These are phyloP conservation scores for Agrocybe praecox DNA, from an alignment of 768 basidiomycete genomes.

Conservation along the genomic window DNA sequence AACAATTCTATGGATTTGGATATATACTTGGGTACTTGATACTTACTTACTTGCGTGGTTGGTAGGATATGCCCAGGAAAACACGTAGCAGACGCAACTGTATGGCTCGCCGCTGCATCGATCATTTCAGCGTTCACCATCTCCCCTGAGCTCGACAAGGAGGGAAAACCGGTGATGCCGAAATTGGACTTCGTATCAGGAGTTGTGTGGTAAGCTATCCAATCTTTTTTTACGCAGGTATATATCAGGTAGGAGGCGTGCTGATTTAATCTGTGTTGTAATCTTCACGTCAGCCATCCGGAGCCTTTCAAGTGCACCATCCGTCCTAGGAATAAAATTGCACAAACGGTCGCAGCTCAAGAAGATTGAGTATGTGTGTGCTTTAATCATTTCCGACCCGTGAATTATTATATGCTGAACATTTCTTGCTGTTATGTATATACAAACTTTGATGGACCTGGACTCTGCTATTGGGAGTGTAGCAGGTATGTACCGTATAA, in stretches of 20 bases:
- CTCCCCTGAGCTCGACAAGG: conserved; percentile 11
- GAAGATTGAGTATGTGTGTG: no score
- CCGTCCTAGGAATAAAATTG: conserved; percentile 20
- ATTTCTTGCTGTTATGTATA: no score
- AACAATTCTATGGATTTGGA: background rate
- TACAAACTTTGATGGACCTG: no score
- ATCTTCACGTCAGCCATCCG: conserved; percentile 21
- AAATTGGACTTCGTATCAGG: conserved; percentile 33
- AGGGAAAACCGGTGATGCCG: conserved; percentile 30
- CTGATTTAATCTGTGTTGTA: background rate
- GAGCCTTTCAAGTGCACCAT: conserved; percentile 28
- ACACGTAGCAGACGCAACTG: conserved; percentile 41
- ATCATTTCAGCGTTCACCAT: conserved; percentile 33
- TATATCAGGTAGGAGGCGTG: no score
- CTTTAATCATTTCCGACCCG: no score
- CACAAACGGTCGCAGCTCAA: no score
- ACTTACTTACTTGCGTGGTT: background rate
- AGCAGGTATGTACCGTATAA: no score
- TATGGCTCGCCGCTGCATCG: conserved; percentile 30
- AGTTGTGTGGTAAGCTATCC: conserved; percentile 30
- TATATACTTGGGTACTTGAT: background rate
- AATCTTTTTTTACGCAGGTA: background rate
- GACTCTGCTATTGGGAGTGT: no score
- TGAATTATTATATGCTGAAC: no score
- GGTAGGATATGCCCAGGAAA: conserved; percentile 39